Evolutionary conservation across 345 rosid genomes (phyloP), one percentile per base, ranked within the genome.

Genomic region (Camelina hispida): DNA sequence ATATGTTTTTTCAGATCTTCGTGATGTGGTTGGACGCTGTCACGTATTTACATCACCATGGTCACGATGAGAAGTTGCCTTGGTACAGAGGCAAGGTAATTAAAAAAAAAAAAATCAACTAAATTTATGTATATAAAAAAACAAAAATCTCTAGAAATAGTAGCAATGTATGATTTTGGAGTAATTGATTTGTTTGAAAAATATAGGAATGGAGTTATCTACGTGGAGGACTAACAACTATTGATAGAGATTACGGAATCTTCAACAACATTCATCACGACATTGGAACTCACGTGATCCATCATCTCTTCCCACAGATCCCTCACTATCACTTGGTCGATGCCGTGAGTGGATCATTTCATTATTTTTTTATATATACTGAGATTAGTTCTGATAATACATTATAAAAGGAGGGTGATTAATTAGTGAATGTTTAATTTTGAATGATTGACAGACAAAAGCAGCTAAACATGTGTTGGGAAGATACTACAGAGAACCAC

Each of bases 61-160:
- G 97, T 23, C 81, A 89, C 40, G 84, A 85, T 50, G 85, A 87
- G 58, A 93, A 87, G 70, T 89, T 93, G 58, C 98, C 98, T 9
- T 93, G 98, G 98, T 90, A 93, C 76, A 88, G 98, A 6, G 91
- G 93, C 79, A 83, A 90, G 98, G 98, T 93, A 87, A 28, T 20
- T 25, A 2, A 25, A 25, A 23, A 23, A 2, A 22, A 10, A 43
- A n/a, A 11, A 68, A n/a, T 67, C 62, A 40, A 11, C 30, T 28
- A 38, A 10, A 4, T 12, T 42, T 40, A 11, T 42, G 15, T 42
- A 3, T 25, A 3, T 25, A 25, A 25, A 4, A 25, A 25, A 25
- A 25, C 28, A 25, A 3, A 25, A 28, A 34, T 34, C 37, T 8
- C 37, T 7, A 6, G 16, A 14, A 23, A 54, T 6, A 1, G 12